Conservation (phyloP, 805 yeast species). For the Torulaspora indica region DNA sequence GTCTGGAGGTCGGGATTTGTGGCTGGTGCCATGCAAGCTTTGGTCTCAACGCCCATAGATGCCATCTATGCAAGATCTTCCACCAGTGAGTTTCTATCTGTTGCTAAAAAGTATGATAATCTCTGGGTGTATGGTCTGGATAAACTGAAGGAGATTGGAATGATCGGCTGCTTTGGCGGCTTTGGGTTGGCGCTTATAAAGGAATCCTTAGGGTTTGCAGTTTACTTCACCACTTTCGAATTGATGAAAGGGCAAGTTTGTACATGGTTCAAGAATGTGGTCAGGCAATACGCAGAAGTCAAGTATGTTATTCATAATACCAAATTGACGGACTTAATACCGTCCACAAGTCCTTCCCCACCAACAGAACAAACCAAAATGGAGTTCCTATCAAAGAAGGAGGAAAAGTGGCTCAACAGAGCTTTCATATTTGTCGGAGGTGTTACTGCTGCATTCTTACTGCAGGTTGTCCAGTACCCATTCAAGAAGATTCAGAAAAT, state of each 20-base stretch:
- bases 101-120: slow-evolving; percentile 52
- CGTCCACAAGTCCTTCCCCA: slow-evolving; percentile 16
- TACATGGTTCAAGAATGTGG: slow-evolving; percentile 42
- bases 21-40: slow-evolving; percentile 84
- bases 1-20: slow-evolving; percentile 73
- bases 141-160: slow-evolving; percentile 69
- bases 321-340: slow-evolving; percentile 27
- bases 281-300: slow-evolving; percentile 42
- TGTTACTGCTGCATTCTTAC: slow-evolving; percentile 72
- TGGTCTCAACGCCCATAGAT: slow-evolving; percentile 90
- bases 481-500: slow-evolving; percentile 72
- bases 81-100: slow-evolving; percentile 65
- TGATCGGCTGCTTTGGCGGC: slow-evolving; percentile 86
- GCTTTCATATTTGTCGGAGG: slow-evolving; percentile 67
- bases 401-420: slow-evolving; percentile 28
- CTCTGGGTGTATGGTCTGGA: slow-evolving; percentile 71
- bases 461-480: slow-evolving; percentile 80
- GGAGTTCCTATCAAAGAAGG: slow-evolving; percentile 22
- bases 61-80: slow-evolving; percentile 81
- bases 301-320: slow-evolving; percentile 31
- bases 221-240: slow-evolving; percentile 78
- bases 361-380: slow-evolving; percentile 21
- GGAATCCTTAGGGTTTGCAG: slow-evolving; percentile 78
- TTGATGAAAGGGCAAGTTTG: slow-evolving; percentile 66
- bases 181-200: slow-evolving; percentile 71